phyloP scores from a whole-genome alignment of 2,329 filamentous ascomycete genomes.

The Colletotrichum sp. region DNA sequence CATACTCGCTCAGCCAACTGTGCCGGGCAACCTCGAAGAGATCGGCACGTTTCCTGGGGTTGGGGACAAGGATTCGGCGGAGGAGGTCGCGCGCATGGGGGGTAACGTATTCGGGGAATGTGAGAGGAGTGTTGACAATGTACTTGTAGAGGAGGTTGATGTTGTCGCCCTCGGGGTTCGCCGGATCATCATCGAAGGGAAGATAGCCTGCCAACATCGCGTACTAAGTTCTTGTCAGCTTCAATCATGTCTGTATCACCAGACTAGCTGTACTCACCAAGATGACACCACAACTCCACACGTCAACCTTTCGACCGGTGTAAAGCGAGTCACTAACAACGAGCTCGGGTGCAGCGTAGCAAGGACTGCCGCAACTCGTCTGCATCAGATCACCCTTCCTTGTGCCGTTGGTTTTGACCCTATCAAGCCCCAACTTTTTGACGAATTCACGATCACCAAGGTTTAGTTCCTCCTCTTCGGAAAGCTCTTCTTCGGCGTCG shows the following conservation, averaged over 20 bases:
- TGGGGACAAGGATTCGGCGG: conserved; percentile 91
- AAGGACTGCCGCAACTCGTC: conserved; percentile 97
- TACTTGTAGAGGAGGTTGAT: conserved; percentile 99
- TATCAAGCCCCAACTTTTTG: conserved; percentile 85
- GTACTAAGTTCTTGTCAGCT: conserved; percentile 65
- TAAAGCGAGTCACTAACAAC: conserved; percentile 98
- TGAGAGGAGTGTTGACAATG: conserved; percentile 95
- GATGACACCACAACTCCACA: conserved; percentile 99
- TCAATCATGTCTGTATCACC: background rate
- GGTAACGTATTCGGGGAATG: conserved; percentile 98
- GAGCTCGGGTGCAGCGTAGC: conserved; percentile 94
- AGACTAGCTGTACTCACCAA: conserved; percentile 66
- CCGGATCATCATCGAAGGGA: conserved; percentile 97
- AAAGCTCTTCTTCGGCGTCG: conserved; percentile 84
- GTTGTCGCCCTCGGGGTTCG: conserved; percentile 97
- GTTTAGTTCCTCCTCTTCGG: conserved; percentile 88
- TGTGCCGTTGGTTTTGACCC: conserved; percentile 73
- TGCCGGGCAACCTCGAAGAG: conserved; percentile 96
- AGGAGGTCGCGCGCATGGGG: conserved; percentile 93
- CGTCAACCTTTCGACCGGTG: conserved; percentile 96
- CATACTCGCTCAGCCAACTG: conserved; percentile 97
- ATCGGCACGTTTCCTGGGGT: conserved; percentile 92
- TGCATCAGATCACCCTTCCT: conserved; percentile 96
- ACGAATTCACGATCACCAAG: conserved; percentile 88
- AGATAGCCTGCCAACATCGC: conserved; percentile 98